These are phyloP conservation scores for Ogataea methanolica DNA, from an alignment of 805 yeast species.

Conservation along the genomic window DNA sequence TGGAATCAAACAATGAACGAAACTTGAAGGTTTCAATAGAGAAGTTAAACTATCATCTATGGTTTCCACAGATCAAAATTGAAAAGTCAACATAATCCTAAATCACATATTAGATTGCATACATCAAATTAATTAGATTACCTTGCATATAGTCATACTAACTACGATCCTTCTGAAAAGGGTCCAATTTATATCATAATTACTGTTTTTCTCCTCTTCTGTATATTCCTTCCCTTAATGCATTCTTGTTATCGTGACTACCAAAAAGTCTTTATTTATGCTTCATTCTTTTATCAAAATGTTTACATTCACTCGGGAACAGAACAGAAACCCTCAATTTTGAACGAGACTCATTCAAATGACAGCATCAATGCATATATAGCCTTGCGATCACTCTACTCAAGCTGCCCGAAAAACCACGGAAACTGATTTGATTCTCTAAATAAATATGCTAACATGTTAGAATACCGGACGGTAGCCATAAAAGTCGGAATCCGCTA, in stretches of 20 bases:
- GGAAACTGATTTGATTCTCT: no score
- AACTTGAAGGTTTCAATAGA: conserved; percentile 22
- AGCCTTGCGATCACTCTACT: no score
- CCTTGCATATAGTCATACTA: neutral
- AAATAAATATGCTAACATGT: conserved; percentile 8
- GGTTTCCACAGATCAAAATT: conserved; percentile 39
- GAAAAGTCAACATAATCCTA: neutral
- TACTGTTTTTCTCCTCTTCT: neutral
- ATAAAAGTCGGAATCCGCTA: conserved; percentile 50
- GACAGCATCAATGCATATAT: no score
- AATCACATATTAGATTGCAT: neutral
- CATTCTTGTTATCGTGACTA: neutral
- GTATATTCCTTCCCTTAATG: neutral
- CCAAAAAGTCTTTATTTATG: neutral
- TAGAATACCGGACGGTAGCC: conserved; percentile 53
- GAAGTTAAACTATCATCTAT: conserved; percentile 37
- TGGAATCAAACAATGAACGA: conserved; percentile 5
- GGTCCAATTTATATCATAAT: neutral
- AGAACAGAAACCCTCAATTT: no score
- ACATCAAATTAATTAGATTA: neutral
- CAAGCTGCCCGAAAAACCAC: no score
- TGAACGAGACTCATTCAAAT: no score
- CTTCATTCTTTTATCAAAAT: neutral
- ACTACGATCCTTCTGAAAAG: no score
- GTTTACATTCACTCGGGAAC: no score